Evolutionary conservation across 345 rosid species (phyloP).

Genomic region (Clausena lansium): DNA sequence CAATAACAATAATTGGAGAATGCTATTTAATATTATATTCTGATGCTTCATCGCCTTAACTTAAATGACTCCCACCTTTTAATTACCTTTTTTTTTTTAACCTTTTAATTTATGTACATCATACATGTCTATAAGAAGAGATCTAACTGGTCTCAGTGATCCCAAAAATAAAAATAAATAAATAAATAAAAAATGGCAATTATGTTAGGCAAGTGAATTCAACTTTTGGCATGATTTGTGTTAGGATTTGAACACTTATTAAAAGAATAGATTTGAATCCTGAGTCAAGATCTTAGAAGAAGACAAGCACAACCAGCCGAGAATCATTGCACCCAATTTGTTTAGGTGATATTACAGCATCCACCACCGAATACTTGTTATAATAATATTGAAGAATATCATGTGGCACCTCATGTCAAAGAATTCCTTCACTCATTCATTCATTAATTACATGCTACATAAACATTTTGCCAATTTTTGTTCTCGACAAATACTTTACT

Average conservation of each 20-base stretch:
- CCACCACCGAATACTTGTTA: neutral
- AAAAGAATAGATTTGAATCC: neutral
- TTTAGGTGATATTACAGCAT: neutral
- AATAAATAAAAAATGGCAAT: neutral
- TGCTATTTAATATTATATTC: neutral
- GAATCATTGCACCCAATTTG: slow-evolving; percentile 4
- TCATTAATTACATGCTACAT: neutral
- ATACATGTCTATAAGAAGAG: neutral
- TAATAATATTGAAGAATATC: neutral
- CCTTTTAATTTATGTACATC: no score
- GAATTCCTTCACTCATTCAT: neutral
- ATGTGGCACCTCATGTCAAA: neutral
- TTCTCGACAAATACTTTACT: neutral
- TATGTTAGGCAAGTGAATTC: neutral
- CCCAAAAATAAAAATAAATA: no score
- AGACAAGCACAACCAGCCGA: neutral
- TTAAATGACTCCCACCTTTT: no score
- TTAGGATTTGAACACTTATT: neutral
- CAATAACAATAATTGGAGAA: neutral
- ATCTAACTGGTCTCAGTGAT: neutral
- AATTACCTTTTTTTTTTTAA: no score
- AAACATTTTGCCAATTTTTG: neutral
- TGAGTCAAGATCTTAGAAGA: neutral
- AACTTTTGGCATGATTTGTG: neutral
- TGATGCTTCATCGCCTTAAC: neutral